Base-by-base conservation (phyloP, 2,329 filamentous ascomycete genomes). In the Colletotrichum australisinense region DNA sequence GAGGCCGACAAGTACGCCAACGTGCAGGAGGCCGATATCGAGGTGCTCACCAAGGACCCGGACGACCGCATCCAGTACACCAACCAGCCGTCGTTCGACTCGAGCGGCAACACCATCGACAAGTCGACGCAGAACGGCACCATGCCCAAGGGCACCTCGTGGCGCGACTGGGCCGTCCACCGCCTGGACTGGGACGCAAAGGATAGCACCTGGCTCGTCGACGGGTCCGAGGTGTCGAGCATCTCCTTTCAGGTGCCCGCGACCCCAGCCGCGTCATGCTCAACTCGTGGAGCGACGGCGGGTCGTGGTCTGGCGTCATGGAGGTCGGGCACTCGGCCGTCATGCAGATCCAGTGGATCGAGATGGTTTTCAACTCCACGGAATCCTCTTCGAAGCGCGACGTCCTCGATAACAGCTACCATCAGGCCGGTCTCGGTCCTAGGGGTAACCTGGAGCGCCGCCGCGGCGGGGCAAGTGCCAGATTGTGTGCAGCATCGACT, bases 211-310 rank as follows among this genome's bases (percentile, higher is more conserved):
- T 92, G 90, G 89, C 91, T 85, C 75, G 83, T 90, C 24, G 83
- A 91, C 75, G 87, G 85, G 38, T 78, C 83, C 49, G 80, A 88
- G 76, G 83, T 87, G 2, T 86, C 88, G 2, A 86, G 82, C 26
- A 90, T 89, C 75, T 83, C 83, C 4, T 89, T 90, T 76, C 88
- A 90, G 71, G 86, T 88, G 16, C 90, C 90, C 82, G 84, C 28
- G 86, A 89, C 63, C 82, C 86, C 5, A 86, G 86, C 46, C 84
- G 85, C 66, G 79, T 92, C 62, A 85, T 90, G 35, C 82, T 92
- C 76, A 92, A 92, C 76, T 85, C 89, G 60, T 92, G 90, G 90
- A 88, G 88, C 69, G 87, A 92, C 74, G 90, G 90, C 24, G 89
- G 90, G 5, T 81, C 82, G 60, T 92, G 89, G 90, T 87, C 86